Conservation (phyloP, 148 eudicot genomes). For the Simmondsia chinensis region DNA sequence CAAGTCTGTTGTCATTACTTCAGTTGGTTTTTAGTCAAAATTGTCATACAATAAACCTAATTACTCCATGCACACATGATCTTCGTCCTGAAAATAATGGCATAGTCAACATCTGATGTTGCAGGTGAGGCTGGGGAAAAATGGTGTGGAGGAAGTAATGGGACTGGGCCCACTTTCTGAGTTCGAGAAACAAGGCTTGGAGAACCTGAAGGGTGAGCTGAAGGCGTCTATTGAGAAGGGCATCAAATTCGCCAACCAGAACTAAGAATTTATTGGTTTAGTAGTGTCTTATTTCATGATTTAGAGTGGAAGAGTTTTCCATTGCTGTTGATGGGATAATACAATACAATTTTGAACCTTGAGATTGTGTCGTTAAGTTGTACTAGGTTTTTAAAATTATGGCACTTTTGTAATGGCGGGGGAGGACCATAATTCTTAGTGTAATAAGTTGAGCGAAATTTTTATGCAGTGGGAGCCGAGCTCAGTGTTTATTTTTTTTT, state of each 20-base stretch:
- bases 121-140: constrained; percentile 94
- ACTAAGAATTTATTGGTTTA: constrained; percentile 10
- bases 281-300: too few relatives aligned
- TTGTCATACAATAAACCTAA: not conserved
- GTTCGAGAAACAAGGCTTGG: constrained; percentile 57
- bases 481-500: too few relatives aligned
- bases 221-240: constrained; percentile 80
- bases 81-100: not conserved
- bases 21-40: not conserved
- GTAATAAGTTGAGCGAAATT: too few relatives aligned
- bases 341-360: too few relatives aligned
- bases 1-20: not conserved
- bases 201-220: constrained; percentile 57
- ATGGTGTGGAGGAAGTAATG: constrained; percentile 80
- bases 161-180: constrained; percentile 69
- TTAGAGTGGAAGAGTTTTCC: too few relatives aligned
- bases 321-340: too few relatives aligned
- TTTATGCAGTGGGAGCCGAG: too few relatives aligned
- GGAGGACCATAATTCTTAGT: too few relatives aligned
- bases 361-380: too few relatives aligned
- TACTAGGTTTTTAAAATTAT: too few relatives aligned
- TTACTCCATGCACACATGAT: too few relatives aligned
- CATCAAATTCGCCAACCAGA: constrained; percentile 47
- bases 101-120: not conserved
- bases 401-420: too few relatives aligned